Conservation (phyloP, 495 filamentous ascomycete genomes). For the Penicillium alfredii region DNA sequence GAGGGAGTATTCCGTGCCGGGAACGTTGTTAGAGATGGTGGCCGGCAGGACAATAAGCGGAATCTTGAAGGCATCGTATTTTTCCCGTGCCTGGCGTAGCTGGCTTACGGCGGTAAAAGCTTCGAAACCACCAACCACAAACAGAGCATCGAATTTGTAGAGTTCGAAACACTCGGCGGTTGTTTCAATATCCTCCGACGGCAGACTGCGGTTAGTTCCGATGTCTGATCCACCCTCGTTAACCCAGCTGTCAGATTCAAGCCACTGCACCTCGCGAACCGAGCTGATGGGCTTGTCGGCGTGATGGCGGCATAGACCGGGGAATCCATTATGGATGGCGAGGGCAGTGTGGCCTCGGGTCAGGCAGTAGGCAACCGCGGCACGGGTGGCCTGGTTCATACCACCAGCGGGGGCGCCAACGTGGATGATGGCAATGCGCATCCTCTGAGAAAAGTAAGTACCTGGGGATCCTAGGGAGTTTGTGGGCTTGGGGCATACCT, state of each 20-base stretch:
- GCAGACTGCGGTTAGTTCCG: slow-evolving; percentile 91
- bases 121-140: slow-evolving; percentile 94
- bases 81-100: slow-evolving; percentile 68
- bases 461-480: not conserved
- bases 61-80: slow-evolving; percentile 82
- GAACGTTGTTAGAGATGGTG: slow-evolving; percentile 98
- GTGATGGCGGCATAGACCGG: slow-evolving; percentile 88
- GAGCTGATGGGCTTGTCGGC: slow-evolving; percentile 72
- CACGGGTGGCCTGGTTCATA: slow-evolving; percentile 96
- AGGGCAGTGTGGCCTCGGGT: slow-evolving; percentile 88
- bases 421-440: slow-evolving; percentile 93
- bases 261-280: slow-evolving; percentile 79
- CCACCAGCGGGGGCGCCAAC: slow-evolving; percentile 97
- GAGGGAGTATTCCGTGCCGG: slow-evolving; percentile 93
- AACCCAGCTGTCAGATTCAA: slow-evolving; percentile 93
- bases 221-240: slow-evolving; percentile 97
- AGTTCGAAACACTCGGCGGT: slow-evolving; percentile 81
- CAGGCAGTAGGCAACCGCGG: slow-evolving; percentile 91
- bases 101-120: slow-evolving; percentile 89
- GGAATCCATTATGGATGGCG: slow-evolving; percentile 95
- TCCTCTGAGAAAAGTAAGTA: slow-evolving; percentile 50
- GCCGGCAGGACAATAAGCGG: slow-evolving; percentile 89
- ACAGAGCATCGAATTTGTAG: slow-evolving; percentile 85
- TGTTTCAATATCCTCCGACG: slow-evolving; percentile 70
- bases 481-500: slow-evolving; percentile 45